Percentiles rank a stretch among this genome's conserved stretches.
phyloP scores from a whole-genome alignment of 441 rosid genomes.

The Erodium texanum region DNA sequence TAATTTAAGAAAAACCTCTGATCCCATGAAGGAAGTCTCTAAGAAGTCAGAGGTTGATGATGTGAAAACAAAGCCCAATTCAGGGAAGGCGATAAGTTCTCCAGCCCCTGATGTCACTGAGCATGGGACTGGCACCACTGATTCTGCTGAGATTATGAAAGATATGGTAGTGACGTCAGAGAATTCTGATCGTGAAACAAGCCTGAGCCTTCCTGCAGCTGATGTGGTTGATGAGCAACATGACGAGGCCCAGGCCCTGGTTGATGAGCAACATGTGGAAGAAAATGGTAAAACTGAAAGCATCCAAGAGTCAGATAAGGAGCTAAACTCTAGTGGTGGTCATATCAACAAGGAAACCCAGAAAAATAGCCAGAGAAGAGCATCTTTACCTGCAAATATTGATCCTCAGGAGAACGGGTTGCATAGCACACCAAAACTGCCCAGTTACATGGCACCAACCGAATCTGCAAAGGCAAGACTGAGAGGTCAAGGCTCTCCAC shows the following conservation, averaged over 20 bases:
- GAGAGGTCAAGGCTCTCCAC: constrained; percentile 56
- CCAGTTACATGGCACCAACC: constrained; percentile 85
- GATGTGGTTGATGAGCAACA: constrained; percentile 24
- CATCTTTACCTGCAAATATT: constrained; percentile 44
- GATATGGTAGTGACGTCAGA: constrained; percentile 20
- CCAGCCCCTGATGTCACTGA: constrained; percentile 29
- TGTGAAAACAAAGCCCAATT: constrained; percentile 35
- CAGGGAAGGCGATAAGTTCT: constrained; percentile 29
- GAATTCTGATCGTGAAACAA: constrained; percentile 25
- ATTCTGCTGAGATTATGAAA: constrained; percentile 30
- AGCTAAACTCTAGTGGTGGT: constrained; percentile 28
- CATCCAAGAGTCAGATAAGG: constrained; percentile 24
- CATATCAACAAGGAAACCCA: constrained; percentile 25
- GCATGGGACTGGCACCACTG: constrained; percentile 18
- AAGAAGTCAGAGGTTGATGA: constrained; percentile 31
- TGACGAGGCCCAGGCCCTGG: constrained; percentile 11
- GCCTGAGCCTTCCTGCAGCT: constrained; percentile 20
- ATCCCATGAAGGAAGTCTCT: constrained; percentile 10
- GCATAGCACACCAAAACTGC: constrained; percentile 42
- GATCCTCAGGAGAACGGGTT: constrained; percentile 36
- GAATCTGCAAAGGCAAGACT: constrained; percentile 60
- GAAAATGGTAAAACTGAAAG: constrained; percentile 28
- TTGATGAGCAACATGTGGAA: constrained; percentile 24
- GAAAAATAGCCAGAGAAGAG: constrained; percentile 45
- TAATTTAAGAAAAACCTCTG: constrained; percentile 7